These are phyloP conservation scores for Phytophthora cryptogea DNA, from an alignment of 352 stramenopile species.

Conservation along the genomic window DNA sequence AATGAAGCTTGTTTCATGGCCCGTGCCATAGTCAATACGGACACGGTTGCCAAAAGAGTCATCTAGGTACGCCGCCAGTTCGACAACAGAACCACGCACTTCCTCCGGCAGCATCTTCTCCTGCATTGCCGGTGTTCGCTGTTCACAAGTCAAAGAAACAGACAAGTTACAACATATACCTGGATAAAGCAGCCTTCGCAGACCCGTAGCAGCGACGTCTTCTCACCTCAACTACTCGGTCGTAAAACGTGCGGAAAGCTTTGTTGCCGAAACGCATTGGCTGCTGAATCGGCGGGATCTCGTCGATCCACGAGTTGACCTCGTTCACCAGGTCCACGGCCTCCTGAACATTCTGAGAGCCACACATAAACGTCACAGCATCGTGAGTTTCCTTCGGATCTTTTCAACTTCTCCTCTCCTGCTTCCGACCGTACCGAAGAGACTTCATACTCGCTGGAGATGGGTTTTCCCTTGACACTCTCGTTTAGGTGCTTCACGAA, in stretches of 20 bases:
- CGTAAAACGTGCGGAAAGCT: conserved; percentile 91
- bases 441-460: conserved; percentile 67
- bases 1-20: conserved; percentile 98
- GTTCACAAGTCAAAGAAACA: conserved; percentile 2
- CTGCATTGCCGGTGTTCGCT: conserved; percentile 64
- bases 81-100: conserved; percentile 73
- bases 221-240: conserved; percentile 73
- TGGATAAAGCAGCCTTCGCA: neutral
- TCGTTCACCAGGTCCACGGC: conserved; percentile 61
- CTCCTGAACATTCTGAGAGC: conserved; percentile 69
- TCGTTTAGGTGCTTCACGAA: conserved; percentile 87
- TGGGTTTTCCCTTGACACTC: conserved; percentile 64
- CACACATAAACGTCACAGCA: conserved; percentile 2
- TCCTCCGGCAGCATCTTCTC: conserved; percentile 62
- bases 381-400: conserved; percentile 1
- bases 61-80: conserved; percentile 95
- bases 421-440: conserved; percentile 51
- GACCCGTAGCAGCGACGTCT: neutral
- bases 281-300: conserved; percentile 92
- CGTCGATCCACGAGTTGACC: conserved; percentile 89
- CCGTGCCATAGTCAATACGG: conserved; percentile 98
- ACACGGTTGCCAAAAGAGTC: conserved; percentile 97
- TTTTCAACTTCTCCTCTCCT: neutral
- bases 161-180: neutral
- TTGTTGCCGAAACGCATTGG: conserved; percentile 96